phyloP scores from a whole-genome alignment of 345 rosid species.

The Ceriops tagal region DNA sequence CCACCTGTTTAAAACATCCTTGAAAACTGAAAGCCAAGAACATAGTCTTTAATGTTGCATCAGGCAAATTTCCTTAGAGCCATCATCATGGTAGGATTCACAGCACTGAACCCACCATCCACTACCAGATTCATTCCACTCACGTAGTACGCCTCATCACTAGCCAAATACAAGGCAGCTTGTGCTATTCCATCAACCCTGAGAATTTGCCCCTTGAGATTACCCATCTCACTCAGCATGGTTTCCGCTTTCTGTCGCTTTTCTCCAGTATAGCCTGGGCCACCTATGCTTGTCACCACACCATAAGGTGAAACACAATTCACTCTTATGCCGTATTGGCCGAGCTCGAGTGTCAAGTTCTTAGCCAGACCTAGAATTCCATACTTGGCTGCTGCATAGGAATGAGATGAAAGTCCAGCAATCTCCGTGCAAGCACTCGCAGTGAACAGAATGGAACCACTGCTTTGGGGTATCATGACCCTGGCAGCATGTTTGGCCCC shows the following conservation, averaged over 20 bases:
- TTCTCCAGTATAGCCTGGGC: neutral
- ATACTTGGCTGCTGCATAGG: slow-evolving; percentile 26
- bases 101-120: slow-evolving; percentile 37
- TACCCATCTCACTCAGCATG: slow-evolving; percentile 1
- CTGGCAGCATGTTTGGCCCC: slow-evolving; percentile 45
- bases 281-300: slow-evolving; percentile 1
- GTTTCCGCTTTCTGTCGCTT: neutral
- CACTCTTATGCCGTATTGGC: slow-evolving; percentile 38
- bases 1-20: neutral
- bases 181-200: slow-evolving; percentile 26
- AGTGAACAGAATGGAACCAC: slow-evolving; percentile 39
- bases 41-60: too few relatives aligned
- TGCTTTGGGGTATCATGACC: slow-evolving; percentile 31
- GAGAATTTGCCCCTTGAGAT: slow-evolving; percentile 31
- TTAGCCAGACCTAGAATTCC: slow-evolving; percentile 32
- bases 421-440: slow-evolving; percentile 30
- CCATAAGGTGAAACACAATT: slow-evolving; percentile 39
- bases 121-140: slow-evolving; percentile 39
- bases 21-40: neutral
- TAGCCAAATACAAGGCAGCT: slow-evolving; percentile 36
- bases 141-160: slow-evolving; percentile 41
- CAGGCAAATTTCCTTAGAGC: neutral
- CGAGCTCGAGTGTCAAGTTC: slow-evolving; percentile 39
- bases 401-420: slow-evolving; percentile 22
- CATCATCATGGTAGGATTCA: slow-evolving; percentile 27